Evolutionary conservation across 2,329 filamentous ascomycete species (phyloP).

Genomic region (Colletotrichum viniferum): DNA sequence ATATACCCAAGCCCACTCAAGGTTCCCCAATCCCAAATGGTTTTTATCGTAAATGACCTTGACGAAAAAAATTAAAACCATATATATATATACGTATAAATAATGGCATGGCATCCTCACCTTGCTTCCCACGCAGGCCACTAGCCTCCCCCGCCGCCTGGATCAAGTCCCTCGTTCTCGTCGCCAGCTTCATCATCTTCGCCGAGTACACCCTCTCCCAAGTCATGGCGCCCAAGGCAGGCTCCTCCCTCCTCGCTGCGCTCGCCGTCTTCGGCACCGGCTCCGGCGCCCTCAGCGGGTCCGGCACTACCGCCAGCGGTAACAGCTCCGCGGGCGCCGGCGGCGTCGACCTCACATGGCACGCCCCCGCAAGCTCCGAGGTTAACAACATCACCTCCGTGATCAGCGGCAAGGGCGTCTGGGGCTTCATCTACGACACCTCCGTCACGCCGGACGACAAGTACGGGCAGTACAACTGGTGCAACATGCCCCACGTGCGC

Average conservation of each 20-base stretch:
- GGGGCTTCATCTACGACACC: constrained; percentile 77
- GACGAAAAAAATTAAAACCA: not conserved
- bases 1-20: not conserved
- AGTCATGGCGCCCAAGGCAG: constrained; percentile 15
- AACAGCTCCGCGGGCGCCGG: not conserved
- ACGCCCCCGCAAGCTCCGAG: constrained; percentile 56
- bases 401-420: constrained; percentile 64
- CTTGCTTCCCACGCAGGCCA: constrained; percentile 1
- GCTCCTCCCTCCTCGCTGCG: constrained; percentile 12
- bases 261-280: constrained; percentile 3
- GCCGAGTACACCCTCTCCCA: constrained; percentile 7
- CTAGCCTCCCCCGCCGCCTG: constrained; percentile 14
- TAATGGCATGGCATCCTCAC: constrained; percentile 19
- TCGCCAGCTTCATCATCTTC: constrained; percentile 12
- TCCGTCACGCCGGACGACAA: constrained; percentile 59
- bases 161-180: constrained; percentile 16
- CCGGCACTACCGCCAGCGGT: not conserved
- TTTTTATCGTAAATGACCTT: not conserved
- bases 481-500: constrained; percentile 88
- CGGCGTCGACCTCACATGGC: constrained; percentile 55
- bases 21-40: not conserved
- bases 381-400: constrained; percentile 67
- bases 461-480: constrained; percentile 78
- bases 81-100: not conserved
- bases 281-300: not conserved